phyloP scores from a whole-genome alignment of 352 stramenopile genomes.

The Globisporangium emineosum region DNA sequence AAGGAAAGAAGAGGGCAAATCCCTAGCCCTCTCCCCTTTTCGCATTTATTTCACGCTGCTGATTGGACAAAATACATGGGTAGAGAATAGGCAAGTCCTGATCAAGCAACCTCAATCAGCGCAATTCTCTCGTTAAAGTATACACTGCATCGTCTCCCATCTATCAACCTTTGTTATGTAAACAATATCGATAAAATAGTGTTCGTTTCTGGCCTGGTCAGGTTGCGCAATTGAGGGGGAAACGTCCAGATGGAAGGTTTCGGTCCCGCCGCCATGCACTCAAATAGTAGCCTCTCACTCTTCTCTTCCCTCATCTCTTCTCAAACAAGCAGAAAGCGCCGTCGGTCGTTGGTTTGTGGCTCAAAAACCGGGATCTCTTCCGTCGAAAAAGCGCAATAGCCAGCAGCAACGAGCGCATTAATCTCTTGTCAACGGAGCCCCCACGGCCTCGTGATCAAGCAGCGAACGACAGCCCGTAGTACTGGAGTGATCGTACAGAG shows the following conservation, averaged over 20 bases:
- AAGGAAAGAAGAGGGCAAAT: no score
- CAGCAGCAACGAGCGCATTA: not conserved
- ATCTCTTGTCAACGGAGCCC: not conserved
- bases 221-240: not conserved
- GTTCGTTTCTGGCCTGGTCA: not conserved
- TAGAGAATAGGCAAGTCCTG: not conserved
- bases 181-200: not conserved
- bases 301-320: not conserved
- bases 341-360: not conserved
- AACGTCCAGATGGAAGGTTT: constrained; percentile 5
- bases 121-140: not conserved
- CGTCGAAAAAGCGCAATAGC: not conserved
- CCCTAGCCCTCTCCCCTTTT: not conserved
- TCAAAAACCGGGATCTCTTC: not conserved
- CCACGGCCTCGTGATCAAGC: not conserved
- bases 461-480: not conserved
- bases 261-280: not conserved
- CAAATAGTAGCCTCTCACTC: constrained; percentile 6
- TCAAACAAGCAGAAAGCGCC: not conserved
- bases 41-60: not conserved
- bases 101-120: not conserved
- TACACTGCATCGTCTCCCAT: rapidly evolving
- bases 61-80: not conserved
- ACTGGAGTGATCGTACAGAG: not conserved
- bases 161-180: not conserved